Base-by-base conservation (phyloP, 2,329 filamentous ascomycete genomes). In the Botrytis medusae region DNA sequence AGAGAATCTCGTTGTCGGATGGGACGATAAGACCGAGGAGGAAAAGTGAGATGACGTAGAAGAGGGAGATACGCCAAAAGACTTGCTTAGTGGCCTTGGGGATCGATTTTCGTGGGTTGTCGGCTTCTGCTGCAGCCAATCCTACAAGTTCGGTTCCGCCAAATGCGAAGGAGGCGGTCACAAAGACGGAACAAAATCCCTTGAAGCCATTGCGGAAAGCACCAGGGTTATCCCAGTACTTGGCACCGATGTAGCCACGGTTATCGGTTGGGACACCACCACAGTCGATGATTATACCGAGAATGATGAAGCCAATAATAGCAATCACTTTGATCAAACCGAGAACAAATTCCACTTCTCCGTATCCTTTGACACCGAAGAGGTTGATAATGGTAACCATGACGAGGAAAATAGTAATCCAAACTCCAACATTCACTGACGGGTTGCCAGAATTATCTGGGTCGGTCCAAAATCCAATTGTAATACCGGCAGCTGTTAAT, bases 31-130 rank as follows among this genome's bases (percentile, higher is more conserved):
- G 87, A 61, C 95, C 94, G 74, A 98, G 89, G 8, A 98, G 84
- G 29, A 91, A 90, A 22, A 98, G 87, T 0, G 93, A 92, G 60
- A 97, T 89, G 68, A 98, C 86, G 84, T 97, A 98, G 85, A 98
- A 81, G 25, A 97, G 87, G 16, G 91, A 89, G 80, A 97, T 97
- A 79, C 95, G 91, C 94, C 95, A 98, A 83, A 97, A 97, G 29
- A 97, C 94, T 81, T 97, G 94, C 84, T 97, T 97, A 78, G 96
- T 91, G 14, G 95, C 95, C 0, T 90, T 94, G 0, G 95, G 95
- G 1, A 98, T 87, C 1, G 91, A 92, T 81, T 95, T 93, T 74
- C 91, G 87, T 16, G 92, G 92, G 79, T 94, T 93, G 34, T 87
- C 89, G 2, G 92, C 92, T 81, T 95, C 92, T 51, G 92, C 92